Evolutionary conservation across 2,329 filamentous ascomycete genomes (phyloP), one percentile per base, ranked within the genome.

Genomic region (Sclerotinia minor): DNA sequence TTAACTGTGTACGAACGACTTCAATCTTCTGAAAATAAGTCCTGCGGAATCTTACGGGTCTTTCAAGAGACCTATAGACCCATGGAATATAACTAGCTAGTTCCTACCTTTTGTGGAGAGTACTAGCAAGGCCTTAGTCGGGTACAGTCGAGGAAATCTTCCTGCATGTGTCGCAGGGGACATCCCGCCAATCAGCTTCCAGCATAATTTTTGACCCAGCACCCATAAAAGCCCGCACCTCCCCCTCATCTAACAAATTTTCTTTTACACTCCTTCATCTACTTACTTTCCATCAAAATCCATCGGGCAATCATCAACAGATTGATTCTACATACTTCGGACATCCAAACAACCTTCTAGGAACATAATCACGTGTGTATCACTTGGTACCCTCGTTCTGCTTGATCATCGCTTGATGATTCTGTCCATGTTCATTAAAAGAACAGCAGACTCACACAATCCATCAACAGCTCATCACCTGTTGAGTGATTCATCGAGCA

Each of bases 351-450:
- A 68, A 67, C 68, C 64, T 71, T 53, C 47, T 70, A 69, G 72
- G 58, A 68, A 71, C 70, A 72, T 74, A 68, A 68, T 69, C 73
- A 73, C 67, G 70, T 75, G 71, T 69, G 58, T 55, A 47, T 73
- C 67, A 73, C 68, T 67, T 64, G 73, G 75, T 77, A 76, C 75
- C 75, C 75, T 76, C 73, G 73, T 75, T 74, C 60, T 68, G 63
- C 66, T 70, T 49, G 66, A 53, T 71, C 71, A 73, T 72, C 71
- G 72, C 69, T 73, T 72, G 71, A 65, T 70, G 69, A 63, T 65
- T 66, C 67, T 69, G 63, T 59, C 61, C 47, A 55, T n/a, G 29
- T 68, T 72, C 68, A 72, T 69, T 69, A 73, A 35, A 52, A 32
- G 70, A 67, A 63, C 69, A 71, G 35, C 61, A 67, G 60, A 69